These are phyloP conservation scores for Terfezia boudieri DNA, from an alignment of 495 filamentous ascomycete species.

Conservation along the genomic window DNA sequence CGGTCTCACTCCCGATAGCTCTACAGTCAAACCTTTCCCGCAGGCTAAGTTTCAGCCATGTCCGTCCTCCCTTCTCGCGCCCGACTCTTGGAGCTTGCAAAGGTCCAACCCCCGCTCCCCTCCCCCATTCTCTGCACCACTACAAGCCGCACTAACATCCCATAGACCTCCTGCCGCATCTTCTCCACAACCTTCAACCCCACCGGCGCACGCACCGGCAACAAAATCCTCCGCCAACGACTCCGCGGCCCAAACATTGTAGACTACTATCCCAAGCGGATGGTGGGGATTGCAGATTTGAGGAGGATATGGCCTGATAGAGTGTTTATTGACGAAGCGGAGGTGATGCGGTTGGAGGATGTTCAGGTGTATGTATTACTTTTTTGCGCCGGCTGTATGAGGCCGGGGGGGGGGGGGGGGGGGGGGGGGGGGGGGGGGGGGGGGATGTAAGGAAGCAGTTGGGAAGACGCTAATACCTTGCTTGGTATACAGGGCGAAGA, in stretches of 20 bases:
- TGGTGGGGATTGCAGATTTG: slow-evolving; percentile 5
- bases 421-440: background rate
- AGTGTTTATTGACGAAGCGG: slow-evolving; percentile 45
- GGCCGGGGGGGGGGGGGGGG: slow-evolving; percentile 4
- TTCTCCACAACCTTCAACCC: slow-evolving; percentile 88
- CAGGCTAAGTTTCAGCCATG: background rate
- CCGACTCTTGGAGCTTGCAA: slow-evolving; percentile 12
- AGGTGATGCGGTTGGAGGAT: slow-evolving; percentile 58
- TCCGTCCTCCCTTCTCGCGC: background rate
- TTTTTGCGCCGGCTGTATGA: slow-evolving; percentile 4
- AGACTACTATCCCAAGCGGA: slow-evolving; percentile 42
- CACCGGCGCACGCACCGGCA: slow-evolving; percentile 51
- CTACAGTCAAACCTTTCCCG: no score
- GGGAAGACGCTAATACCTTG: slow-evolving; percentile 1
- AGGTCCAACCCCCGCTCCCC: background rate
- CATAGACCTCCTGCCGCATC: slow-evolving; percentile 58
- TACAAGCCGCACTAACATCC: background rate
- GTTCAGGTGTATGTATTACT: slow-evolving; percentile 35
- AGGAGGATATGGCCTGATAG: slow-evolving; percentile 35
- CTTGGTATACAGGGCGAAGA: slow-evolving; percentile 27
- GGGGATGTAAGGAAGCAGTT: no score
- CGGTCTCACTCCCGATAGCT: no score
- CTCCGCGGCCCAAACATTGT: slow-evolving; percentile 55
- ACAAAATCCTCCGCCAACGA: slow-evolving; percentile 68
- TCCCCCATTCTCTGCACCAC: slow-evolving; percentile 3